Evolutionary conservation across 2,329 filamentous ascomycete genomes (phyloP), one percentile per base, ranked within the genome.

Genomic region (Cryphonectria japonica): DNA sequence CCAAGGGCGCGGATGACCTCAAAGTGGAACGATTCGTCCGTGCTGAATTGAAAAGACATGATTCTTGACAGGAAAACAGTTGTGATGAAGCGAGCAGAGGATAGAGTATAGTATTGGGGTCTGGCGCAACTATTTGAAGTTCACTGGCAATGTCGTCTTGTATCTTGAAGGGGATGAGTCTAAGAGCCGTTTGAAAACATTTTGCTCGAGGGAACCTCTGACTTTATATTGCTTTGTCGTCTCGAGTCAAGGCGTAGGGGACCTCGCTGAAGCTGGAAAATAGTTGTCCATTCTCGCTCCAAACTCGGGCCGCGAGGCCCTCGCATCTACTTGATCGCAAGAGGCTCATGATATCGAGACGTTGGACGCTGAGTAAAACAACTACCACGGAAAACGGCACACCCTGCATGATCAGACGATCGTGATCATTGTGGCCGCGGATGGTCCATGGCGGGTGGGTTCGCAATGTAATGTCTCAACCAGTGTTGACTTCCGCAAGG

Each of bases 1-100:
- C 32, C 32, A n/a, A 64, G 61, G 26, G 22, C 19, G 26, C 61
- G 61, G n/a, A 64, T 64, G 8, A 64, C 13, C 61, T 64, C 61
- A 32, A 64, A 64, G 26, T 64, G 37, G 61, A 64, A 41, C 7
- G 39, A 16, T 8, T 46, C 41, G 41, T 41, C 61, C 26, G 39
- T 46, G 39, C 61, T 46, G 61, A 64, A 64, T 9, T 64, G 46
- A 26, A 64, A 64, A 43, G 61, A n/a, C 61, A 64, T 64, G 61
- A 29, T 46, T 9, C 7, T 8, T 13, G 3, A 4, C 9, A 19
- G 14, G 14, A 46, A 46, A n/a, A 6, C 7, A 29, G 14, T 4
- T 19, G 6, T 34, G 26, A 59, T 59, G 16, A 13, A 59, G 2
- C 6, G 29, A 59, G 54, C 7, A 14, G n/a, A 59, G 14, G 2